phyloP scores from a whole-genome alignment of 164 flowering plant genomes.

The Macadamia integrifolia region DNA sequence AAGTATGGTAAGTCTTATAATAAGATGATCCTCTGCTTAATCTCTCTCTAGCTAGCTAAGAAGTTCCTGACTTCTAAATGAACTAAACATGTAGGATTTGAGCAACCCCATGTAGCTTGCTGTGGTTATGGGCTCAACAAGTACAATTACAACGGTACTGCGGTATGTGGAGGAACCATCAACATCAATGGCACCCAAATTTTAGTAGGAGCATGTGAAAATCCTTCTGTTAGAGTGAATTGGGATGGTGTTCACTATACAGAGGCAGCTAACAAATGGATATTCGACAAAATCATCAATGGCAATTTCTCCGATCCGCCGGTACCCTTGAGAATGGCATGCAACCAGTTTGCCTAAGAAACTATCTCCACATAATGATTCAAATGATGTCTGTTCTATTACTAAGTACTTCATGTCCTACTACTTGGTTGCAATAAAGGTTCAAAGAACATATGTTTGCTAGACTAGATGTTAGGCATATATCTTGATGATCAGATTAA shows the following conservation, averaged over 20 bases:
- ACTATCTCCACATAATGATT: too few species aligned
- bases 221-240: conserved; percentile 26
- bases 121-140: conserved; percentile 40
- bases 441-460: too few species aligned
- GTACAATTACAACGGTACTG: conserved; percentile 23
- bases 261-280: conserved; percentile 49
- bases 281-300: conserved; percentile 29
- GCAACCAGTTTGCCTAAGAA: conserved; percentile 6
- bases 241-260: conserved; percentile 60
- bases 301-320: conserved; percentile 42
- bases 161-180: conserved; percentile 24
- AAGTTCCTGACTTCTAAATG: neutral
- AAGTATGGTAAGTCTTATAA: conserved; percentile 19
- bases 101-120: conserved; percentile 29
- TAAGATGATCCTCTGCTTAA: too few species aligned
- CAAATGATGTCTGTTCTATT: too few species aligned
- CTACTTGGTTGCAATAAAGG: too few species aligned
- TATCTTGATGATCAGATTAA: too few species aligned
- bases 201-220: conserved; percentile 23
- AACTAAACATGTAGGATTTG: conserved; percentile 29
- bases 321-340: conserved; percentile 28
- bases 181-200: conserved; percentile 7
- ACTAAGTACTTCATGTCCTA: too few species aligned
- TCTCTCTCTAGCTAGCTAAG: too few species aligned
- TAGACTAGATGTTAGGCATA: too few species aligned